Conservation (phyloP, 352 stramenopile genomes). For the Lagenidium giganteum region DNA sequence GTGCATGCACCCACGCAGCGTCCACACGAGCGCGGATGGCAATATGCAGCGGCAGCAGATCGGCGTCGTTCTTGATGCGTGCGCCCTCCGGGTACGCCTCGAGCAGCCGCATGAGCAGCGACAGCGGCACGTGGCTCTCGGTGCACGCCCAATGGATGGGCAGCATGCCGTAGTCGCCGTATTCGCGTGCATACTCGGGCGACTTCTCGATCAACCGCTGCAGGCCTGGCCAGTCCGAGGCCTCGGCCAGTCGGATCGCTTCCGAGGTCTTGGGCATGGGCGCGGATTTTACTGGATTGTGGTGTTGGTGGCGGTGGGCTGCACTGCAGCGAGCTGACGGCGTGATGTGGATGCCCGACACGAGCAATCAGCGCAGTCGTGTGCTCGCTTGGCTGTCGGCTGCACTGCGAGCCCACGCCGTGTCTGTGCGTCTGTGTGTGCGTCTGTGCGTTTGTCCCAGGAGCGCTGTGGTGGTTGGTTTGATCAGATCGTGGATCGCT, state of each 20-base stretch:
- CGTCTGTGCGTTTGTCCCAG: too few relatives aligned
- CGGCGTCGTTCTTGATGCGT: slow-evolving; percentile 49
- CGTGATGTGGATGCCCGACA: too few relatives aligned
- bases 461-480: too few relatives aligned
- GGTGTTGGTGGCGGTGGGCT: too few relatives aligned
- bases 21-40: slow-evolving; percentile 55
- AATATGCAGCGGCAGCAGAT: slow-evolving; percentile 74
- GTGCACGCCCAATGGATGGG: slow-evolving; percentile 80
- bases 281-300: too few relatives aligned
- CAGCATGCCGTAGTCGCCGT: slow-evolving; percentile 80
- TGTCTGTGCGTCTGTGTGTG: too few relatives aligned
- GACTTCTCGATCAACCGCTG: slow-evolving; percentile 55
- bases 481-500: too few relatives aligned
- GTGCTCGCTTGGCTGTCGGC: too few relatives aligned
- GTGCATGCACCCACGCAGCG: slow-evolving; percentile 37
- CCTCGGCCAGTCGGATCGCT: slow-evolving; percentile 69
- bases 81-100: slow-evolving; percentile 55
- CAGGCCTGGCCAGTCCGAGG: slow-evolving; percentile 70
- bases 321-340: too few relatives aligned
- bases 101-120: slow-evolving; percentile 58
- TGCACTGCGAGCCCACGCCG: too few relatives aligned
- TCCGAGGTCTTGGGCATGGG: slow-evolving; percentile 35
- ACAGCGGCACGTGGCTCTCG: slow-evolving; percentile 47
- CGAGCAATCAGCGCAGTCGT: too few relatives aligned
- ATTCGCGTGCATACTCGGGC: slow-evolving; percentile 34